Base-by-base conservation (phyloP, 2,329 filamentous ascomycete genomes). In the Rhynchosporium graminicola region DNA sequence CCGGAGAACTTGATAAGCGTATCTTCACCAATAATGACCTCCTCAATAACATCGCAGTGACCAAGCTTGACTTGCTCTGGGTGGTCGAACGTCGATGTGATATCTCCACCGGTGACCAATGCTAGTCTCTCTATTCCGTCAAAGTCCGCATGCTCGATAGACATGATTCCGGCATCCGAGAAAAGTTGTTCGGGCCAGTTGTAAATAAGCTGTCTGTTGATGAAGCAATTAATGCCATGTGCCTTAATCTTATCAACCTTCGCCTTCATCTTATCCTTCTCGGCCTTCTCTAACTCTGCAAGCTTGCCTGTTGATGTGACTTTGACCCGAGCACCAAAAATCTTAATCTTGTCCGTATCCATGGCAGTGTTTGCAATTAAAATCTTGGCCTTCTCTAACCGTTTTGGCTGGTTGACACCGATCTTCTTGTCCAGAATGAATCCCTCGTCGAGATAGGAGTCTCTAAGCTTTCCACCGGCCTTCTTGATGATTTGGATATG, bases 401-500 rank as follows among this genome's bases (percentile, higher is more conserved):
- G 85, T 83, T 98, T 98, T 60, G 95, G 95, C 78, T 99, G 95
- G 82, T 98, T 98, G 63, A 98, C 94, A 70, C 95, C 95, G 69
- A 99, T 97, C 81, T 94, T 96, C 85, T 99, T 99, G 81, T 99
- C 95, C 60, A 99, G 82, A 74, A 99, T 98, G 80, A 99, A 99
- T 4, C 95, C 95, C 73, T 97, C 92, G 74, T 99, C 95, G 47
- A 99, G 84, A 78, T 99, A 99, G 12, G 94, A 98, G 77, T 99
- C 95, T 76, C 88, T 95, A 63, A 99, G 86, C 83, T 98, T 99
- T 72, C 95, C 95, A 71, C 95, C 95, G 2, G 94, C 90, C 83
- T 99, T 99, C 84, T 99, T 99, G 82, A 99, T 99, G 74, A 99
- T 93, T 78, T 99, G 95, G 69, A 99, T 99, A 76, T 98, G 93